Base-by-base conservation (phyloP, 495 filamentous ascomycete genomes). In the Penicillium goetzii region DNA sequence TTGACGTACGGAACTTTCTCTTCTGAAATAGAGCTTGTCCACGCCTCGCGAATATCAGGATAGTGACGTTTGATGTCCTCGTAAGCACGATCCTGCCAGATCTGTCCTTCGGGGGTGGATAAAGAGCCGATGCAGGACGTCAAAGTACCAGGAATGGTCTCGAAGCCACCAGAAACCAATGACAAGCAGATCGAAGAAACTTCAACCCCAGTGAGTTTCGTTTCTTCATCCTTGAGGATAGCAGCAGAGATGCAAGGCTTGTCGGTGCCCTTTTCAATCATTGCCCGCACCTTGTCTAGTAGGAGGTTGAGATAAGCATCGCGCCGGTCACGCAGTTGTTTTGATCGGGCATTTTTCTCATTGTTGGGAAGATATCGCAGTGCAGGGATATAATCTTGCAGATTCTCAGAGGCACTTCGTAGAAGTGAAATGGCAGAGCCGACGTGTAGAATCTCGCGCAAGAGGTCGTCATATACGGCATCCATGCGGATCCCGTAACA, bases 401-500 rank as follows among this genome's bases (percentile, higher is more conserved):
- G 71, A 58, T 85, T 85, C 60, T 83, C 80, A 0, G 77, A 79
- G 5, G 81, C 78, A 59, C 77, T 80, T 9, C 81, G 79, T 1
- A 85, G 69, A 2, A 83, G 71, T 2, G 75, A 79, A 8, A 84
- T 84, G 2, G 78, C 79, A 0, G 76, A 81, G 12, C 80, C 82
- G 11, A 83, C 82, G 41, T 82, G 60, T 0, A 83, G 75, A 32
- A 85, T 83, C 67, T 85, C 81, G 8, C 77, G 76, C 1, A 85
- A 65, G 0, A 84, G 71, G 0, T 76, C 75, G 54, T 84, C 82
- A 60, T 80, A 80, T 1, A 83, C 77, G 6, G 68, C 76, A 47
- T 83, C 81, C 77, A 85, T 84, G n/a, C 82, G 80, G 36, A 84
- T 81, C 1, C 83, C 83, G 52, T 84, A 85, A 72, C 81, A 83